Evolutionary conservation across 805 yeast genomes (phyloP), one percentile per base, ranked within the genome.

Genomic region (Dipodascus albidus): DNA sequence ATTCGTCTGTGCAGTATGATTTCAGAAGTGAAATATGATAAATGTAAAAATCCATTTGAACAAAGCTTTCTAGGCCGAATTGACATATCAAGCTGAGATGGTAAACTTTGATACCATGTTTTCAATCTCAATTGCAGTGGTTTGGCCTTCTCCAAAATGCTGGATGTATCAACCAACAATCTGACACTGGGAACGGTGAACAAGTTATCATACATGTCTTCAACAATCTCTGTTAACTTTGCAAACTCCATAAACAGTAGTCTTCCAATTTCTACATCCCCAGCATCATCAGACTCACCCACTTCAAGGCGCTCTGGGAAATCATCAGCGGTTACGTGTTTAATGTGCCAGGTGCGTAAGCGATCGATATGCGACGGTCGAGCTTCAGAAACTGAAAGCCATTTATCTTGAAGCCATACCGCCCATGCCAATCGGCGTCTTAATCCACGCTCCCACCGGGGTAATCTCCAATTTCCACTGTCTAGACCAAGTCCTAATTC

Each of bases 371-470:
- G 96, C 0, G 96, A 83, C 1, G 96, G 95, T 47, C 96, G 74
- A 0, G 90, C 80, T 62, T 87, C 93, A 52, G 81, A 79, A 50
- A 90, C 70, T 1, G 96, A 74, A 8, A 84, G 75, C 98, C 98
- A 91, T 65, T 90, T 88, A 62, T 89, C 96, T 67, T 89, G 95
- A 51, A 85, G 73, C 74, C 81, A 91, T 1, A 89, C 93, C 0
- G 97, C 96, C 98, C 99, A 91, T 0, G 96, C 96, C 50, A 91
- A 69, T 55, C 98, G 74, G 60, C 87, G 79, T 52, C 99, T 75
- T 50, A 91, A 70, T 3, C 95, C 95, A 51, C 95, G 75, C 64
- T 91, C 99, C 98, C 98, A 93, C 60, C 84, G 82, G 0, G 98
- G 98, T 33, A 91, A 70, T 62, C 85, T 82, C 99, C 99, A 91